Percentiles rank a stretch among this genome's conserved stretches.
phyloP scores from a whole-genome alignment of 768 basidiomycete species.

The Tephrocybe sp. region DNA sequence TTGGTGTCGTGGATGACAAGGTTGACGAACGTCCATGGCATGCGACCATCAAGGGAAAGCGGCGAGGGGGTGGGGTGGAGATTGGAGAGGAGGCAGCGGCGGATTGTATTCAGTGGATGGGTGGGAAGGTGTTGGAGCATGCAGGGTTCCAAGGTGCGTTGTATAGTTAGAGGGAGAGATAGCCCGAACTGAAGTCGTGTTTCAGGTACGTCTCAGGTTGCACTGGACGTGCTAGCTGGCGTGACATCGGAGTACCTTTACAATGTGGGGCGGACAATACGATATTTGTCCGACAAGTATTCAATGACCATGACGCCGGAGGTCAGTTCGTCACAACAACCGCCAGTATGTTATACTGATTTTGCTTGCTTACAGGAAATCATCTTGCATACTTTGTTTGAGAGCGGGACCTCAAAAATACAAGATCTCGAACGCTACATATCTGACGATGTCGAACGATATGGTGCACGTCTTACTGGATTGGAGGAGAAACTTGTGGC shows the following conservation, averaged over 20 bases:
- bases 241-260: constrained; percentile 79
- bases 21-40: constrained; percentile 68
- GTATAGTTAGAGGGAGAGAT: background rate
- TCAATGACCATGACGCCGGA: constrained; percentile 79
- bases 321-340: constrained; percentile 42
- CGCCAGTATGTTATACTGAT: constrained; percentile 10
- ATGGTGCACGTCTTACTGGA: constrained; percentile 74
- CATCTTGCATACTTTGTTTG: constrained; percentile 86
- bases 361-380: constrained; percentile 67
- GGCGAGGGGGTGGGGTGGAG: constrained; percentile 41
- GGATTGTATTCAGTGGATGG: constrained; percentile 72
- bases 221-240: constrained; percentile 75
- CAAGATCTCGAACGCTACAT: constrained; percentile 86
- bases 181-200: background rate
- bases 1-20: constrained; percentile 35
- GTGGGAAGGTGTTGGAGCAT: constrained; percentile 82
- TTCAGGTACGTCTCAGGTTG: constrained; percentile 71
- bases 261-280: constrained; percentile 86
- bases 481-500: constrained; percentile 84
- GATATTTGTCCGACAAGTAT: constrained; percentile 81
- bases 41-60: constrained; percentile 26
- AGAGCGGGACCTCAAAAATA: constrained; percentile 79
- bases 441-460: constrained; percentile 83
- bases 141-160: constrained; percentile 85
- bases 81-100: constrained; percentile 60